phyloP scores from a whole-genome alignment of 2,329 filamentous ascomycete species.

The Septoria petroselini region DNA sequence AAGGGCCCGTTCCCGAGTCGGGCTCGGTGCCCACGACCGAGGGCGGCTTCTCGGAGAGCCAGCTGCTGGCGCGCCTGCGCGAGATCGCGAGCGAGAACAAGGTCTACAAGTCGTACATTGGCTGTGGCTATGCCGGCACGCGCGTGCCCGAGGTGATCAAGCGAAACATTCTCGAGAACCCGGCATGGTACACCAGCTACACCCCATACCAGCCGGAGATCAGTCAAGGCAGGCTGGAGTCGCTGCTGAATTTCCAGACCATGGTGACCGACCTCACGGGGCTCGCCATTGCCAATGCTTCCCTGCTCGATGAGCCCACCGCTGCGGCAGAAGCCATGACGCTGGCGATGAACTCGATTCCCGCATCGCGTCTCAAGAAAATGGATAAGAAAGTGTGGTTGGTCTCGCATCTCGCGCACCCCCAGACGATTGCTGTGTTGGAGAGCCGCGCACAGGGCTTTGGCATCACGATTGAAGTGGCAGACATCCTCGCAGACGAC shows the following conservation, averaged over 20 bases:
- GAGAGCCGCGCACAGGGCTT: conserved; percentile 86
- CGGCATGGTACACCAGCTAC: conserved; percentile 97
- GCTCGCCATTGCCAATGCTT: conserved; percentile 84
- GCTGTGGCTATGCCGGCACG: conserved; percentile 84
- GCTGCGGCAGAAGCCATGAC: conserved; percentile 96
- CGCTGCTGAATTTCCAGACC: conserved; percentile 92
- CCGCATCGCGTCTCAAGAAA: conserved; percentile 68
- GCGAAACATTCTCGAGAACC: conserved; percentile 87
- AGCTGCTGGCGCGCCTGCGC: conserved; percentile 54
- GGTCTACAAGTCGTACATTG: conserved; percentile 68
- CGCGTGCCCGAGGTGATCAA: conserved; percentile 85
- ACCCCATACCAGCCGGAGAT: conserved; percentile 97
- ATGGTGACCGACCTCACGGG: conserved; percentile 84
- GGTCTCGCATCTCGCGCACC: conserved; percentile 77
- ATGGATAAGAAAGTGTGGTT: conserved; percentile 71
- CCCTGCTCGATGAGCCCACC: conserved; percentile 84
- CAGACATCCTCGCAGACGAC: conserved; percentile 66
- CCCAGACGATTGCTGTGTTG: conserved; percentile 81
- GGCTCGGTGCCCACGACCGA: conserved; percentile 37
- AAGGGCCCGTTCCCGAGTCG: conserved; percentile 46
- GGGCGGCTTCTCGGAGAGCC: conserved; percentile 57
- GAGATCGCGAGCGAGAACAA: conserved; percentile 61
- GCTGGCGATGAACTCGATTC: conserved; percentile 74
- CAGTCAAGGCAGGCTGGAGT: conserved; percentile 89
- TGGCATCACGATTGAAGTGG: conserved; percentile 71